Evolutionary conservation across 2,329 filamentous ascomycete genomes (phyloP).

Genomic region (Nannizziopsis barbatae): DNA sequence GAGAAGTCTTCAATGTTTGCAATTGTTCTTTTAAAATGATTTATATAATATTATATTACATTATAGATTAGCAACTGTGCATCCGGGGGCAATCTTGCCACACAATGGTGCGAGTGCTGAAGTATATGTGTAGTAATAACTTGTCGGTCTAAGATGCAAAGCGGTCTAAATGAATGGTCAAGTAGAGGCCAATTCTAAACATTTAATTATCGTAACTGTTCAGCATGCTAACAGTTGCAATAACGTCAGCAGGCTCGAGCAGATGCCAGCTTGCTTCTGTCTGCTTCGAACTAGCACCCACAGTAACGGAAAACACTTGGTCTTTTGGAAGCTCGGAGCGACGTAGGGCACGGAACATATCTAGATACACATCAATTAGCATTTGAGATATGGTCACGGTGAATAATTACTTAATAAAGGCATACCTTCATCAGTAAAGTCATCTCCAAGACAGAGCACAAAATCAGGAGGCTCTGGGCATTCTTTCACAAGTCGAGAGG

Average conservation of each 20-base stretch:
- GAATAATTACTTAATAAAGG: not conserved
- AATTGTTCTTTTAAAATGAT: too few species aligned
- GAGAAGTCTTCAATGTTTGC: too few species aligned
- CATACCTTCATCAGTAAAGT: conserved; percentile 92
- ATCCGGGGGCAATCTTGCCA: too few species aligned
- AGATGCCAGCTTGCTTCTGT: conserved; percentile 86
- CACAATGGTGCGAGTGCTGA: too few species aligned
- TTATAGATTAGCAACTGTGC: too few species aligned
- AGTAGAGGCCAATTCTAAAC: not conserved
- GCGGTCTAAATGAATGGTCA: too few species aligned
- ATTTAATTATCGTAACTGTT: conserved; percentile 32
- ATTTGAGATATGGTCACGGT: not conserved
- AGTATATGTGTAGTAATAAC: too few species aligned
- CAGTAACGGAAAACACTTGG: conserved; percentile 79
- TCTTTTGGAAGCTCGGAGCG: conserved; percentile 46
- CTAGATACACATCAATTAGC: conserved; percentile 22
- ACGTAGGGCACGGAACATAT: conserved; percentile 72
- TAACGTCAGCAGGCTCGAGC: conserved; percentile 76
- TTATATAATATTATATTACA: too few species aligned
- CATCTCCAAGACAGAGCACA: conserved; percentile 82
- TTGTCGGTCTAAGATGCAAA: too few species aligned
- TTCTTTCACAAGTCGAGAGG: conserved; percentile 64
- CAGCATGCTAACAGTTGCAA: conserved; percentile 51
- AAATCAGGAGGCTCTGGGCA: conserved; percentile 66
- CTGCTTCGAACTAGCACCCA: conserved; percentile 83